Conservation (phyloP, 805 yeast species). For the Saccharomycopsis sp. region DNA sequence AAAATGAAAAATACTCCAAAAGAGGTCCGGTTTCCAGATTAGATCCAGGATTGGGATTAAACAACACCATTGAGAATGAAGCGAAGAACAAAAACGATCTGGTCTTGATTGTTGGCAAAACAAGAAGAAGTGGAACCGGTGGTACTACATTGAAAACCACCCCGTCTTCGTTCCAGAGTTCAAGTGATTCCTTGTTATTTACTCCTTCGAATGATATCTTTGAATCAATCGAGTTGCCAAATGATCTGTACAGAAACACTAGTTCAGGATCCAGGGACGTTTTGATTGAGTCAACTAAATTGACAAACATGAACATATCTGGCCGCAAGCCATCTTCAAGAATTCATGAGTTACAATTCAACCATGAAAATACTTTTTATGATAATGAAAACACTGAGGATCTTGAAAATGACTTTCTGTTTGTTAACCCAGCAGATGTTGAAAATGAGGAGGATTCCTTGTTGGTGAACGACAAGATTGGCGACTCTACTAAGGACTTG, state of each 20-base stretch:
- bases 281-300: not conserved
- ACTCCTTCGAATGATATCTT: slow-evolving; percentile 16
- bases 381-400: slow-evolving; percentile 15
- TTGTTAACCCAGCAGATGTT: slow-evolving; percentile 10
- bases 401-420: slow-evolving; percentile 17
- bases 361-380: not conserved
- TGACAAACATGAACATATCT: not conserved
- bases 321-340: slow-evolving; percentile 3
- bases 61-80: not conserved
- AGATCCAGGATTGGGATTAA: slow-evolving; percentile 18
- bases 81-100: too few species aligned
- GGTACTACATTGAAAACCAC: slow-evolving; percentile 2
- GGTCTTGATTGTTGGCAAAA: not conserved
- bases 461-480: slow-evolving; percentile 8
- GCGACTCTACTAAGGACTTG: slow-evolving; percentile 16
- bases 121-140: slow-evolving; percentile 1
- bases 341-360: slow-evolving; percentile 3
- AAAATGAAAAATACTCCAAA: slow-evolving; percentile 2
- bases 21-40: slow-evolving; percentile 16
- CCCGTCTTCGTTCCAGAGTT: slow-evolving; percentile 9
- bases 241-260: slow-evolving; percentile 10
- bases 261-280: slow-evolving; percentile 7
- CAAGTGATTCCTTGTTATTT: slow-evolving; percentile 11
- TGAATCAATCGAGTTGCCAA: slow-evolving; percentile 11
- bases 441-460: slow-evolving; percentile 4